Evolutionary conservation across 2,329 filamentous ascomycete genomes (phyloP).

Genomic region (Aureobasidium leucospermi): DNA sequence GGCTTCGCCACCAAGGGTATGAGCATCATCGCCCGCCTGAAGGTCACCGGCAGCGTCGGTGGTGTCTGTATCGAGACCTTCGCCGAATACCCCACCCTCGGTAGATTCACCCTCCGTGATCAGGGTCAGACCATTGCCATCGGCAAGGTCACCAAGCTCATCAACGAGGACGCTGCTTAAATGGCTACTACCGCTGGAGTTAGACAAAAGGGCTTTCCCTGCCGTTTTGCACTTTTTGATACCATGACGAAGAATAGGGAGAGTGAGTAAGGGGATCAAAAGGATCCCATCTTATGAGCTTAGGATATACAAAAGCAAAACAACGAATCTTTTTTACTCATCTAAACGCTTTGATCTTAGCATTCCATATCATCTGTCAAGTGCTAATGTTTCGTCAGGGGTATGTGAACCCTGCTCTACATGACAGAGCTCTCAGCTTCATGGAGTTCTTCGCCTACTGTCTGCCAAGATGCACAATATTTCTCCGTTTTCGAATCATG

Average conservation of each 20-base stretch:
- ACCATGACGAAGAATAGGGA: background rate
- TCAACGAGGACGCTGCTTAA: constrained; percentile 35
- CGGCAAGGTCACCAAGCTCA: constrained; percentile 95
- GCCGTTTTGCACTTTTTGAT: background rate
- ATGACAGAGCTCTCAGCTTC: no score
- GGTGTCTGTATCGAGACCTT: constrained; percentile 90
- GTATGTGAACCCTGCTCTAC: no score
- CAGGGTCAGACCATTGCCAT: constrained; percentile 99
- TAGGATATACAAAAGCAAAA: background rate
- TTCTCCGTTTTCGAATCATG: no score
- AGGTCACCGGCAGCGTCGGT: constrained; percentile 68
- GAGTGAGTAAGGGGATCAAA: background rate
- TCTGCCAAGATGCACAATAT: no score
- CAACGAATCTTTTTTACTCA: constrained; percentile 18
- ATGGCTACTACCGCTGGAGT: background rate
- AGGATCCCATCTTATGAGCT: no score
- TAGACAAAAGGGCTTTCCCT: background rate
- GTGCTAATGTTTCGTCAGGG: no score
- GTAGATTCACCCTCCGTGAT: constrained; percentile 67
- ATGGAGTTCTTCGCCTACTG: no score
- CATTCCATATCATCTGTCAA: no score
- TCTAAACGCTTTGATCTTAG: no score
- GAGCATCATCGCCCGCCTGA: constrained; percentile 85
- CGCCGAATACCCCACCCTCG: constrained; percentile 91
- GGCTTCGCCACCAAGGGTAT: constrained; percentile 77